phyloP scores from a whole-genome alignment of 305 asterid genomes.

The Solanum hybrid region DNA sequence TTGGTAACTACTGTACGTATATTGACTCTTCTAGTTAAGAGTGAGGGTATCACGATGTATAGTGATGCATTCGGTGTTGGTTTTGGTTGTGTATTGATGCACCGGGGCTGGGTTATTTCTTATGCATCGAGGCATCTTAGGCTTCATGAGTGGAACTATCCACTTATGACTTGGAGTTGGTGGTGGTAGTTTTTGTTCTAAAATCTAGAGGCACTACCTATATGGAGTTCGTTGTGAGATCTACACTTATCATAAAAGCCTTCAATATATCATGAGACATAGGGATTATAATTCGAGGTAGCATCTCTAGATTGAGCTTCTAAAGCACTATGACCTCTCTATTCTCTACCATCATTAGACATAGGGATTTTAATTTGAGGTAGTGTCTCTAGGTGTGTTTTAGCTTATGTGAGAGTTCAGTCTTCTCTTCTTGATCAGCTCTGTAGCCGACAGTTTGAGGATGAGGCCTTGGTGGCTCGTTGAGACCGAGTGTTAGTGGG shows the following conservation, averaged over 20 bases:
- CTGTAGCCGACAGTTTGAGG: background rate
- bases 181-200: background rate
- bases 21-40: background rate
- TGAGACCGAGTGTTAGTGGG: background rate
- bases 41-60: background rate
- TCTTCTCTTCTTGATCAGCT: background rate
- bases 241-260: background rate
- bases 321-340: background rate
- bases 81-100: background rate
- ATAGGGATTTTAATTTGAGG: too few relatives aligned
- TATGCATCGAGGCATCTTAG: background rate
- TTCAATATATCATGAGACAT: background rate
- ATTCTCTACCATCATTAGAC: background rate
- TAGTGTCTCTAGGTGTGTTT: background rate
- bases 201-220: background rate
- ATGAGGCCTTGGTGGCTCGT: background rate
- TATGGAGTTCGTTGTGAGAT: background rate
- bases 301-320: background rate
- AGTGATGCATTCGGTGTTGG: background rate
- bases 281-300: background rate
- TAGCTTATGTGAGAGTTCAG: background rate
- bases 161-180: background rate
- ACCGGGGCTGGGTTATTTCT: background rate
- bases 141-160: background rate
- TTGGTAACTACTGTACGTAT: background rate